Evolutionary conservation across 306 rosid species (phyloP), one percentile per base, ranked within the genome.

Genomic region (Acacia melanoxylon): DNA sequence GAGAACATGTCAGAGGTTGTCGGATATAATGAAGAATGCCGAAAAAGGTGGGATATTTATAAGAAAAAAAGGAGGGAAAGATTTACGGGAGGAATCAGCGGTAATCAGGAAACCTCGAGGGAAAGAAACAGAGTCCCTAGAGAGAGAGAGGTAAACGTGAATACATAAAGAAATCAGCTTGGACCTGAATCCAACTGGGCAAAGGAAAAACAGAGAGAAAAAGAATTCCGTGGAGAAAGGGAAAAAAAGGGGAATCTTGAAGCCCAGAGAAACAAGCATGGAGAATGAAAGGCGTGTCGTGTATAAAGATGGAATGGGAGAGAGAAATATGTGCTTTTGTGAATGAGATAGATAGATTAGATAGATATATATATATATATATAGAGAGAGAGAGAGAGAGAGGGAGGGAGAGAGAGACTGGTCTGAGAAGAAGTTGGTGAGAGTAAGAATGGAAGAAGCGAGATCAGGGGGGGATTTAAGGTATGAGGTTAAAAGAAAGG

Each of bases 81-180:
- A 1, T n/a, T 56, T 72, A 89, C 80, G 83, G 59, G 78, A 89
- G 87, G 97, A 89, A 91, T 90, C 85, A 48, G 9, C 68, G n/a
- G 7, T 17, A 72, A 48, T 74, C 33, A 76, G 72, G 90, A 86
- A 81, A 79, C 86, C 89, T 84, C 31, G 75, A 88, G 77, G 88
- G 78, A 84, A 93, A 86, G 88, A 83, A 90, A 82, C 5, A 82
- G 37, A 81, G 77, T 35, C 75, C 65, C 66, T 44, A 69, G 72
- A 73, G 48, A 72, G n/a, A n/a, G 37, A 12, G 62, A 52, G 78
- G 31, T 5, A 65, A 37, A 37, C 8, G 8, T 37, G 41, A 37
- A 37, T 37, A 37, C 8, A 37, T 37, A 37, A 25, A 12, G 37
- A 61, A 62, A 62, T 14, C 16, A 62, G 68, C 68, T 54, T 13